Conservation (phyloP, 768 basidiomycete species). For the Mycena sanguinolenta region DNA sequence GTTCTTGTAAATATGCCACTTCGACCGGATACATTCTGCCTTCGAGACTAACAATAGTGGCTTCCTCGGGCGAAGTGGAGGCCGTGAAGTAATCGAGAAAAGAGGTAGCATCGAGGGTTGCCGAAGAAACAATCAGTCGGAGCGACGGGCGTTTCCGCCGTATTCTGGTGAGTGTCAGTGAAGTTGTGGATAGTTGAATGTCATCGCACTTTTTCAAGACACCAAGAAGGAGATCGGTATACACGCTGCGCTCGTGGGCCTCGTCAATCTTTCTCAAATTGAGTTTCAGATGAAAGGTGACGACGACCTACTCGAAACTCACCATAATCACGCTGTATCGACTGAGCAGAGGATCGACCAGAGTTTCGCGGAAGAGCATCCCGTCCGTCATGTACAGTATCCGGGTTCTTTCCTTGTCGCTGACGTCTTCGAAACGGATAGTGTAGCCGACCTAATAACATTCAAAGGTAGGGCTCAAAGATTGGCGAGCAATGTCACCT, state of each 20-base stretch:
- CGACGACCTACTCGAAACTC: slow-evolving; percentile 35
- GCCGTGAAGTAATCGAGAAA: slow-evolving; percentile 92
- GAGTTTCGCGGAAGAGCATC: slow-evolving; percentile 95
- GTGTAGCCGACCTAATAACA: slow-evolving; percentile 91
- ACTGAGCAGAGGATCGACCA: slow-evolving; percentile 92
- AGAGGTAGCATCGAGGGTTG: slow-evolving; percentile 92
- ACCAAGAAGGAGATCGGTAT: slow-evolving; percentile 93
- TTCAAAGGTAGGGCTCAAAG: slow-evolving; percentile 1
- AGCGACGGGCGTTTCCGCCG: slow-evolving; percentile 91
- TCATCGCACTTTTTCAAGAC: slow-evolving; percentile 87
- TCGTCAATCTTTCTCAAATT: slow-evolving; percentile 83
- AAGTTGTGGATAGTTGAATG: background rate
- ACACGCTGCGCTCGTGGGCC: slow-evolving; percentile 96
- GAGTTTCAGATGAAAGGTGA: slow-evolving; percentile 18
- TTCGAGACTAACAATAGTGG: slow-evolving; percentile 89
- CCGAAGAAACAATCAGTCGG: slow-evolving; percentile 93
- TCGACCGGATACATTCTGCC: slow-evolving; percentile 97
- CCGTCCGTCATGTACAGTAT: slow-evolving; percentile 99
- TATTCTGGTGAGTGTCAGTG: slow-evolving; percentile 67
- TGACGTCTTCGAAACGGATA: slow-evolving; percentile 96
- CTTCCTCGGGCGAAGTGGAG: slow-evolving; percentile 72
- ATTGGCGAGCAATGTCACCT: slow-evolving; percentile 60
- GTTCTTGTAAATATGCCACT: slow-evolving; percentile 86
- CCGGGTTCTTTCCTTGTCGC: slow-evolving; percentile 84
- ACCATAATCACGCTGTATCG: slow-evolving; percentile 98